These are phyloP conservation scores for Boletales sp. DNA, from an alignment of 768 basidiomycete genomes.

Conservation along the genomic window DNA sequence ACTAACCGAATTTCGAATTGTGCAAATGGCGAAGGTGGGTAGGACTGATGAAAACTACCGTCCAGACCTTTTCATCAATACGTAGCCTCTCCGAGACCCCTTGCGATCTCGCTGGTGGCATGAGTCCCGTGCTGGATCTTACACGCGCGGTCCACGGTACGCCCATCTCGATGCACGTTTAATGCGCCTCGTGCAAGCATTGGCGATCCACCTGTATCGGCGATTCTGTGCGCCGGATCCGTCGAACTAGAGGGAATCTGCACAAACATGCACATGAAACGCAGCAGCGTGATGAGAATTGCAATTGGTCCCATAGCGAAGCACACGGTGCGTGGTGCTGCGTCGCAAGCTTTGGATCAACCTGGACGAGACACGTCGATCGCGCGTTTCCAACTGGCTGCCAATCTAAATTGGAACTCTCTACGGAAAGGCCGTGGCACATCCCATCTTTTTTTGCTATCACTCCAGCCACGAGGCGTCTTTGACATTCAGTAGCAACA, in stretches of 20 bases:
- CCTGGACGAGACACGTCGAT: no score
- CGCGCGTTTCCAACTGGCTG: no score
- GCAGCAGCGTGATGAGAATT: background rate
- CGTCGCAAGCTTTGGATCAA: background rate
- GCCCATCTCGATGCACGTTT: constrained; percentile 2
- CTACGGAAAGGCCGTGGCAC: no score
- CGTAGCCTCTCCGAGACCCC: background rate
- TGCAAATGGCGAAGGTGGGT: background rate
- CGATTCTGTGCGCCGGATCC: background rate
- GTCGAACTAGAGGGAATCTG: background rate
- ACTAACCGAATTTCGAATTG: constrained; percentile 9
- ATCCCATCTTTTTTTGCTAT: no score
- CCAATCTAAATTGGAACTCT: no score
- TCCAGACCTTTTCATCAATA: background rate
- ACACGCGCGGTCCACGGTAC: background rate
- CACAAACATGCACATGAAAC: no score
- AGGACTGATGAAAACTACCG: background rate
- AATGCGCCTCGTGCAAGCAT: constrained; percentile 1
- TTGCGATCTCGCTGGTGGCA: background rate
- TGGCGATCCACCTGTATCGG: background rate
- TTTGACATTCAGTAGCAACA: no score
- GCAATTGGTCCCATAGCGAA: background rate
- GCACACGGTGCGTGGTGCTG: background rate
- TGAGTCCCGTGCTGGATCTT: background rate
- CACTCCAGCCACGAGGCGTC: no score